phyloP scores from a whole-genome alignment of 257 asterid genomes.

The Solanum chiquidenum region DNA sequence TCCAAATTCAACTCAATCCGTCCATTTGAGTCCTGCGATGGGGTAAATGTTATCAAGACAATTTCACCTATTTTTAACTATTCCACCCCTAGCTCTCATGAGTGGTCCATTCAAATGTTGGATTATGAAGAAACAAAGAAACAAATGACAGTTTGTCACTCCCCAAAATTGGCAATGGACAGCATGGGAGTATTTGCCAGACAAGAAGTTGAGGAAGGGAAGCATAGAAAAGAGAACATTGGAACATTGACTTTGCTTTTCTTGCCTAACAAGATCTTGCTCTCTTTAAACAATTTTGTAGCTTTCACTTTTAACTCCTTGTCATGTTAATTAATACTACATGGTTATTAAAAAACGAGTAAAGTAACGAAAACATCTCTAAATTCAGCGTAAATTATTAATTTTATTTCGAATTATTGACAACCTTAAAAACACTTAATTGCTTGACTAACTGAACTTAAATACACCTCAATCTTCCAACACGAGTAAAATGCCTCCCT shows the following conservation, averaged over 20 bases:
- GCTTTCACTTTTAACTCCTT: background rate
- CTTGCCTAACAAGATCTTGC: constrained; percentile 29
- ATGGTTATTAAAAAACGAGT: too few species aligned
- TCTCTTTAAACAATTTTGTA: background rate
- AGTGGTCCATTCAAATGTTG: background rate
- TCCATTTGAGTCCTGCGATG: rapidly evolving
- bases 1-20: background rate
- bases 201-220: background rate
- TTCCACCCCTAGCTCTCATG: background rate
- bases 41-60: background rate
- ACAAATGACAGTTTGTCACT: background rate
- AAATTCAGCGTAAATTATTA: background rate
- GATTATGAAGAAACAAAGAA: background rate
- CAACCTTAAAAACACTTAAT: too few species aligned
- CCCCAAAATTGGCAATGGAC: background rate
- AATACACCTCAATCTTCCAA: background rate
- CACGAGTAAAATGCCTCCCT: background rate
- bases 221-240: background rate
- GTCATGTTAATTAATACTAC: background rate
- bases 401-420: too few species aligned
- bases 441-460: background rate
- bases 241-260: constrained; percentile 24
- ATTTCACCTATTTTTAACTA: background rate
- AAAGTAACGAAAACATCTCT: too few species aligned
- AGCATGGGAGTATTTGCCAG: background rate